Evolutionary conservation across 305 asterid genomes (phyloP), one percentile per base, ranked within the genome.

Genomic region (Fraxinus platypoda): DNA sequence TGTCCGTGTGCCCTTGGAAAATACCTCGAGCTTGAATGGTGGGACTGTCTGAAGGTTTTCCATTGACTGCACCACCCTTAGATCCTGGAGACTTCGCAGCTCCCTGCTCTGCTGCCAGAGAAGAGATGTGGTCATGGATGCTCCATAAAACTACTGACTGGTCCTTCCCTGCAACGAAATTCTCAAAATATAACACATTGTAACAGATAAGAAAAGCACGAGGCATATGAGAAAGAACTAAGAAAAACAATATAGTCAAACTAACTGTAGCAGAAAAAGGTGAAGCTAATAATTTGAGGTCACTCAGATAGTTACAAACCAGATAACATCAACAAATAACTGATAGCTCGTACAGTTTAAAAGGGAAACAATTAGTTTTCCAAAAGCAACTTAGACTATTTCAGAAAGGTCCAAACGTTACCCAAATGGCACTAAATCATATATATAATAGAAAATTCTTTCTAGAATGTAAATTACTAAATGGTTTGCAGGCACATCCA

Each of bases 71-170:
- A n/a, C n/a, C n/a, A n/a, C n/a, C n/a, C n/a, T n/a, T n/a, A n/a
- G n/a, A n/a, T n/a, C n/a, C n/a, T 4, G 80, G 77, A 74, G 41
- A 81, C 80, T 62, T 84, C 23, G 82, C n/a, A 71, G 73, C 82
- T 46, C 85, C 86, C 83, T 83, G 87, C 78, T 89, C 85, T 64
- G 74, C 82, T 9, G 88, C 87, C 84, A 89, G 78, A 59, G 91
- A 81, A 77, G 92, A 89, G 52, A 84, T 78, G 59, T 89, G 92
- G 66, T 89, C 92, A 33, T 84, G 88, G 81, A 89, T 85, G 86
- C 90, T 89, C 92, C 92, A 89, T 33, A 89, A 79, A 46, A 89
- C 90, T 66, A 89, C 92, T 64, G 85, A 81, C 77, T 86, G 86
- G 80, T 89, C 92, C 85, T 89, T 89, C 71, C 92, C 92, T 89